Percentiles rank a stretch among this genome's conserved stretches.
Conservation (phyloP, 176 grass and related monocot species). For the Oryza punctata region DNA sequence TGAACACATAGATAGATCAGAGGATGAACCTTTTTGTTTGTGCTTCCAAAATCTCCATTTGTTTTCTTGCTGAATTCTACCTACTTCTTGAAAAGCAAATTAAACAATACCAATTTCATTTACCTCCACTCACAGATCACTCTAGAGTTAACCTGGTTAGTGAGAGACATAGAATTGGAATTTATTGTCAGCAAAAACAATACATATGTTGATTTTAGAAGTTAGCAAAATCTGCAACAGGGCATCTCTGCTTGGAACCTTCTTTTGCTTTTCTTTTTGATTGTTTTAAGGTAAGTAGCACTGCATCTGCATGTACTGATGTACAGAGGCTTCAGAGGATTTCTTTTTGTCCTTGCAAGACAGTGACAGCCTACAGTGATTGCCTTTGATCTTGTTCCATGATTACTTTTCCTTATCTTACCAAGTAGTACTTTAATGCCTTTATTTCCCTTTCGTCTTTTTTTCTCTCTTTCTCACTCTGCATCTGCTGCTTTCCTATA, state of each 20-base stretch:
- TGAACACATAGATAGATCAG: slow-evolving; percentile 35
- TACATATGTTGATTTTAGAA: neutral
- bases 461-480: neutral
- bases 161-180: neutral
- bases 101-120: neutral
- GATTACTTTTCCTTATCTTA: slow-evolving; percentile 39
- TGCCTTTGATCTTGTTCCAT: slow-evolving; percentile 39
- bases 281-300: slow-evolving; percentile 61
- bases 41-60: slow-evolving; percentile 47
- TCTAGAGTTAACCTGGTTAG: neutral
- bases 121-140: slow-evolving; percentile 5
- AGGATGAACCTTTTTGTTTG: slow-evolving; percentile 41
- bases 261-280: slow-evolving; percentile 35
- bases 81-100: slow-evolving; percentile 36
- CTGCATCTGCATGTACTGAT: neutral
- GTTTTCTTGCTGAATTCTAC: slow-evolving; percentile 35
- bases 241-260: slow-evolving; percentile 20
- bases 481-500: slow-evolving; percentile 41
- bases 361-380: slow-evolving; percentile 36
- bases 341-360: slow-evolving; percentile 42
- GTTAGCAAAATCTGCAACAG: slow-evolving; percentile 24
- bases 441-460: slow-evolving; percentile 30
- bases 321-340: neutral
- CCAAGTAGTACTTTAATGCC: slow-evolving; percentile 26
- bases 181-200: neutral